Conservation (phyloP, 768 basidiomycete genomes). For the Russula griseocarnosa region DNA sequence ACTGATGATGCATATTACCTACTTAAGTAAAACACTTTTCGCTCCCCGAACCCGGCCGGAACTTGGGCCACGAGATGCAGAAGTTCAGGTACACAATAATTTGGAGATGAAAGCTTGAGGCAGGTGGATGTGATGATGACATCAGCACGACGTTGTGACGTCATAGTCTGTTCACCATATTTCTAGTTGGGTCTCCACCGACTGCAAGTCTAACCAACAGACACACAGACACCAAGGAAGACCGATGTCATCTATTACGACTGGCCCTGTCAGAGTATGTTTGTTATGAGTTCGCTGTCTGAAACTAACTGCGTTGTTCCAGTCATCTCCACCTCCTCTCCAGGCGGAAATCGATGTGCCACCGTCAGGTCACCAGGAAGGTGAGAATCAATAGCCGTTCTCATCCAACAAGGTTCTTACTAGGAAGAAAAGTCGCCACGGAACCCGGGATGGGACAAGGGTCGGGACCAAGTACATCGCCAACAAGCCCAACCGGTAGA, state of each 20-base stretch:
- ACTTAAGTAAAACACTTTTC: too few relatives aligned
- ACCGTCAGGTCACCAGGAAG: constrained; percentile 40
- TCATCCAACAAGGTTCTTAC: neutral
- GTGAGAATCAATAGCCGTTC: neutral
- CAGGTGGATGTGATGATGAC: neutral
- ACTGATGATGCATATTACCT: too few relatives aligned
- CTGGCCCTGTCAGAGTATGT: neutral
- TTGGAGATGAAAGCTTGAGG: too few relatives aligned
- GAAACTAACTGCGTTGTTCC: neutral
- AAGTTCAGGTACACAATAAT: too few relatives aligned
- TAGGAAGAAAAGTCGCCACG: constrained; percentile 29
- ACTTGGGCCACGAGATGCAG: too few relatives aligned
- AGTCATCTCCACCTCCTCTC: neutral
- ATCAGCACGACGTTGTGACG: neutral
- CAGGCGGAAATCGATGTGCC: neutral
- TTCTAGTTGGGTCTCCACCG: neutral
- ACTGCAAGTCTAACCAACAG: too few relatives aligned
- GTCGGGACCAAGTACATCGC: constrained; percentile 31
- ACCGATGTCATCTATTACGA: constrained; percentile 1
- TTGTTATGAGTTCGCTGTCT: neutral
- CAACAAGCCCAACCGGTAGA: constrained; percentile 30
- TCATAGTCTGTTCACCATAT: neutral
- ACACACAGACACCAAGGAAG: too few relatives aligned
- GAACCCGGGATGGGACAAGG: constrained; percentile 37
- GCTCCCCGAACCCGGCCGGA: too few relatives aligned